phyloP scores from a whole-genome alignment of 2,329 filamentous ascomycete genomes.

The Ophiostoma piceae region DNA sequence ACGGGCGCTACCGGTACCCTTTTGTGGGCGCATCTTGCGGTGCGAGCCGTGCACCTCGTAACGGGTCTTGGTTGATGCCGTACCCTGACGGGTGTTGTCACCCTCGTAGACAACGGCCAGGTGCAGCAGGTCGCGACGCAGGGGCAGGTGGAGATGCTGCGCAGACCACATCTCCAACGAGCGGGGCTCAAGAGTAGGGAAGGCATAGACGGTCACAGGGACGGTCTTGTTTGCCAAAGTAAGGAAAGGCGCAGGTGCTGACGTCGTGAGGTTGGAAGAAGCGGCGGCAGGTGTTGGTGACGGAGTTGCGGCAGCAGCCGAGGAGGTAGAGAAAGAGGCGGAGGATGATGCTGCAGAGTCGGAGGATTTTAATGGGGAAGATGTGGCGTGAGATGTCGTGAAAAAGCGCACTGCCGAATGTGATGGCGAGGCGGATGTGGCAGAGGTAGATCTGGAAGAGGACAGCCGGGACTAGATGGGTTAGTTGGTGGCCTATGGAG shows the following conservation, averaged over 20 bases:
- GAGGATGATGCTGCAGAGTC: not conserved
- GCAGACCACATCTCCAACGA: conserved; percentile 71
- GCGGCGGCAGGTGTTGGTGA: conserved; percentile 2
- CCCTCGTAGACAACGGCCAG: conserved; percentile 89
- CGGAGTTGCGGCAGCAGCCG: not conserved
- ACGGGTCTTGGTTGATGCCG: conserved; percentile 75
- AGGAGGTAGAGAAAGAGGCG: conserved; percentile 9
- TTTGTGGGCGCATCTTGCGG: conserved; percentile 78
- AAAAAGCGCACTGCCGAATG: conserved; percentile 1
- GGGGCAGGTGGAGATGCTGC: conserved; percentile 78
- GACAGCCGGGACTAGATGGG: not conserved
- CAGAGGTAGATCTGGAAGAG: not conserved
- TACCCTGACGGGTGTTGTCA: conserved; percentile 80
- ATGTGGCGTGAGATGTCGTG: not conserved
- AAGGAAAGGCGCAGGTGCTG: not conserved
- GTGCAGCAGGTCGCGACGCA: conserved; percentile 88
- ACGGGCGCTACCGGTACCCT: conserved; percentile 77
- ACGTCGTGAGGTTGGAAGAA: not conserved
- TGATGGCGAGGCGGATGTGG: conserved; percentile 11
- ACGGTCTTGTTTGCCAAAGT: conserved; percentile 61
- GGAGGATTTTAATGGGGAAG: not conserved
- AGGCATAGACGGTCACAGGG: conserved; percentile 79
- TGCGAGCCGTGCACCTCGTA: conserved; percentile 78
- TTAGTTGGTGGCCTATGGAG: not conserved
- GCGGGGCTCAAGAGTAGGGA: conserved; percentile 81